Conservation (phyloP, 2,329 filamentous ascomycete species). For the Penicillium crustosum region DNA sequence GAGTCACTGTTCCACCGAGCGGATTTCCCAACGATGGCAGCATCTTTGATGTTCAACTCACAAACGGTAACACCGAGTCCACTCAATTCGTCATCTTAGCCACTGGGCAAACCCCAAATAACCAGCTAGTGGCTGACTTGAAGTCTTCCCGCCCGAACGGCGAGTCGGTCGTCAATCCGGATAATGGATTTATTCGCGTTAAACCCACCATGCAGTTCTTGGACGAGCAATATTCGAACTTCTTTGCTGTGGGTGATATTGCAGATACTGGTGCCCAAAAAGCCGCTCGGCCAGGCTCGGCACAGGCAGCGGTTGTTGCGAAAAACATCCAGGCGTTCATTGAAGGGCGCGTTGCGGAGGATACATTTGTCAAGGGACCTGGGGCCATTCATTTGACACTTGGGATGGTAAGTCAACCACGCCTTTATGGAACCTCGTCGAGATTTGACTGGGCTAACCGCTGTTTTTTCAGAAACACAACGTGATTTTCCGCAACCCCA, state of each 20-base stretch:
- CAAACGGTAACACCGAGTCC: slow-evolving; percentile 34
- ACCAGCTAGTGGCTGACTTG: slow-evolving; percentile 38
- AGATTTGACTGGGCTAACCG: slow-evolving; percentile 3
- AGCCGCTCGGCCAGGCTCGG: slow-evolving; percentile 34
- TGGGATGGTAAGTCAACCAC: slow-evolving; percentile 30
- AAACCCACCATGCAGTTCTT: slow-evolving; percentile 36
- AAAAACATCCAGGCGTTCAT: slow-evolving; percentile 37
- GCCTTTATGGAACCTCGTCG: neutral
- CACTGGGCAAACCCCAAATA: slow-evolving; percentile 52
- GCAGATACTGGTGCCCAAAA: slow-evolving; percentile 39
- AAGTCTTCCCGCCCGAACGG: slow-evolving; percentile 20
- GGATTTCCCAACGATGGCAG: slow-evolving; percentile 31
- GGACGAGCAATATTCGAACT: slow-evolving; percentile 31
- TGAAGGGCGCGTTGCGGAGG: slow-evolving; percentile 27
- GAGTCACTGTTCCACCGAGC: slow-evolving; percentile 27
- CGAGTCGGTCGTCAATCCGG: slow-evolving; percentile 32
- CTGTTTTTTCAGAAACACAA: slow-evolving; percentile 33
- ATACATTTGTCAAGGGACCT: slow-evolving; percentile 30
- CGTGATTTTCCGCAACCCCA: slow-evolving; percentile 40
- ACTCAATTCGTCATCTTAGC: slow-evolving; percentile 47
- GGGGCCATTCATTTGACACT: slow-evolving; percentile 37
- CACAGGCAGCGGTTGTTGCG: slow-evolving; percentile 34
- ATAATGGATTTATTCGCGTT: slow-evolving; percentile 37
- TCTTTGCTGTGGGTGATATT: slow-evolving; percentile 40
- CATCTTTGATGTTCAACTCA: slow-evolving; percentile 31